A percentile compares a stretch with the other conserved stretches of the same genome.
Conservation (phyloP, 2,329 filamentous ascomycete genomes). For the Fusarium sp. region DNA sequence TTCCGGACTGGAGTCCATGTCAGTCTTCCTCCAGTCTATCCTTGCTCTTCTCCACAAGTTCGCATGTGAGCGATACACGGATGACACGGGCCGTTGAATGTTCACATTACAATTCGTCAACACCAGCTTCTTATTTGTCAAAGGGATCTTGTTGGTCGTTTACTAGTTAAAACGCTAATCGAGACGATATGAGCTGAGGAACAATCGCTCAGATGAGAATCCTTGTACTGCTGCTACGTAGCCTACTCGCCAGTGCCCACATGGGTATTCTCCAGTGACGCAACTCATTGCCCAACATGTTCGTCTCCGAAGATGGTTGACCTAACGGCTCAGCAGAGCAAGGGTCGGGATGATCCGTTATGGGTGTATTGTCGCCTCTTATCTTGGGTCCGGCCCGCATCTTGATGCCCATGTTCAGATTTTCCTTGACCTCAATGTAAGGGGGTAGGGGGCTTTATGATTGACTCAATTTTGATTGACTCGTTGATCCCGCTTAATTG, state of each 20-base stretch:
- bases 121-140: slow-evolving; percentile 2
- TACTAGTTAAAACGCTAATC: background rate
- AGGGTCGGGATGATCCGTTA: background rate
- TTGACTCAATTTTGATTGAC: background rate
- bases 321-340: background rate
- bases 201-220: background rate
- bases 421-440: slow-evolving; percentile 16
- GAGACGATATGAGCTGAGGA: background rate
- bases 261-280: background rate
- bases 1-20: background rate
- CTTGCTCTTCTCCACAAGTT: slow-evolving; percentile 6
- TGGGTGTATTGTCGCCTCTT: background rate
- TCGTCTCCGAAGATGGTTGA: background rate
- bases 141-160: background rate
- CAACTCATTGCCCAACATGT: background rate
- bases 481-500: background rate
- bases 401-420: background rate
- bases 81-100: slow-evolving; percentile 6
- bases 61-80: background rate
- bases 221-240: background rate
- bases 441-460: slow-evolving; percentile 9
- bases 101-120: slow-evolving; percentile 11
- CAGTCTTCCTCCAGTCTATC: background rate
- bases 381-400: background rate
- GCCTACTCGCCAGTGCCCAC: background rate